These are phyloP conservation scores for Collariella sp. DNA, from an alignment of 495 filamentous ascomycete species.

Conservation along the genomic window DNA sequence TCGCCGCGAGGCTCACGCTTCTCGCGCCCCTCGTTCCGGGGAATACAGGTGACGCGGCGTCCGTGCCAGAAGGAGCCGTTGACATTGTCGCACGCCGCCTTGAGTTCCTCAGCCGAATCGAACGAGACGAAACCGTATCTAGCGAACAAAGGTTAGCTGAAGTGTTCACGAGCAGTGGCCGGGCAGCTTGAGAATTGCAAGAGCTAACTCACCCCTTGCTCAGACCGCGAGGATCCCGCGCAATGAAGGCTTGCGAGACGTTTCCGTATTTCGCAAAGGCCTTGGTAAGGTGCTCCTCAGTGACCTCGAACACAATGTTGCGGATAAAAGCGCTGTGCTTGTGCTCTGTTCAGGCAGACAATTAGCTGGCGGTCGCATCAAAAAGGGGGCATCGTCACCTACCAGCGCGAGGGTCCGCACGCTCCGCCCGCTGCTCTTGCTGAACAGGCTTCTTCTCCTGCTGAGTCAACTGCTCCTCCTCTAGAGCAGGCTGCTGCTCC, in stretches of 20 bases:
- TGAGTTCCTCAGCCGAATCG: slow-evolving; percentile 45
- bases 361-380: no score
- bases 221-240: slow-evolving; percentile 61
- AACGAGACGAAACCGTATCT: slow-evolving; percentile 80
- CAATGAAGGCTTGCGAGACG: slow-evolving; percentile 47
- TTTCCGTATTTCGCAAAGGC: slow-evolving; percentile 60
- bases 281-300: slow-evolving; percentile 57
- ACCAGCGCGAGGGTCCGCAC: no score
- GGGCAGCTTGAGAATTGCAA: not conserved
- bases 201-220: slow-evolving; percentile 70
- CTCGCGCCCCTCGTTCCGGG: slow-evolving; percentile 23
- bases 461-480: no score
- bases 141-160: slow-evolving; percentile 18
- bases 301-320: slow-evolving; percentile 81
- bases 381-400: no score
- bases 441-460: no score
- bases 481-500: not conserved
- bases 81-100: slow-evolving; percentile 53
- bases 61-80: slow-evolving; percentile 70
- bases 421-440: no score
- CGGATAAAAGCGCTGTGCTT: slow-evolving; percentile 57
- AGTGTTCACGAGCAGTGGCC: not conserved
- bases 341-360: not conserved
- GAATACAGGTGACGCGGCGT: slow-evolving; percentile 57
- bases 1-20: not conserved